A percentile compares a stretch with the other conserved stretches of the same genome.
These are phyloP conservation scores for Parmelia sp. DNA, from an alignment of 495 filamentous ascomycete genomes.

Conservation along the genomic window DNA sequence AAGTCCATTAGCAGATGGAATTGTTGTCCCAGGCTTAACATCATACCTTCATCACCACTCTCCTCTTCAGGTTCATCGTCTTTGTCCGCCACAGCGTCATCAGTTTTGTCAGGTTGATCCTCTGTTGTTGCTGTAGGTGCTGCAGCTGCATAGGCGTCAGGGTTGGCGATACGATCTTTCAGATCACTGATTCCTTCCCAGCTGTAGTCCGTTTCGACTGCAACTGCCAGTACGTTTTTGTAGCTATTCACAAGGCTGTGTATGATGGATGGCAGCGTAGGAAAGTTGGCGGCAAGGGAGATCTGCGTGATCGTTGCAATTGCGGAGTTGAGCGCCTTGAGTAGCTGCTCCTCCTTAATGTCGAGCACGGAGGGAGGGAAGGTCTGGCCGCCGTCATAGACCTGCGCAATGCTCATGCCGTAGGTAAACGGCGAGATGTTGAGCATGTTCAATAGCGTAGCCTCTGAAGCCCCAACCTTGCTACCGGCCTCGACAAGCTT, in stretches of 20 bases:
- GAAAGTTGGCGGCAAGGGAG: slow-evolving; percentile 88
- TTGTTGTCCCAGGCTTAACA: background rate
- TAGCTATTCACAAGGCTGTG: slow-evolving; percentile 94
- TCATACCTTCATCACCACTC: slow-evolving; percentile 41
- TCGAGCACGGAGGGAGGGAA: slow-evolving; percentile 82
- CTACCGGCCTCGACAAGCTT: slow-evolving; percentile 89
- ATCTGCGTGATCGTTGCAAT: slow-evolving; percentile 81
- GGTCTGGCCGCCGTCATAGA: slow-evolving; percentile 92
- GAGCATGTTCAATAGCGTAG: slow-evolving; percentile 96
- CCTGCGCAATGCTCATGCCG: slow-evolving; percentile 90
- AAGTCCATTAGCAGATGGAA: slow-evolving; percentile 20
- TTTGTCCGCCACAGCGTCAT: slow-evolving; percentile 47
- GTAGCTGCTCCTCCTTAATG: slow-evolving; percentile 85
- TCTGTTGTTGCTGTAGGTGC: slow-evolving; percentile 57
- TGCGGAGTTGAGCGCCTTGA: slow-evolving; percentile 73
- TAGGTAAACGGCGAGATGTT: slow-evolving; percentile 99
- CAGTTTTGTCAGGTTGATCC: slow-evolving; percentile 34
- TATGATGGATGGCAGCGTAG: slow-evolving; percentile 91
- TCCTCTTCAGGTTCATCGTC: slow-evolving; percentile 29
- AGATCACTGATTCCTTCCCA: slow-evolving; percentile 95
- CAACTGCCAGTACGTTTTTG: slow-evolving; percentile 93
- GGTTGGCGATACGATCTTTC: slow-evolving; percentile 98
- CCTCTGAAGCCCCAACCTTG: slow-evolving; percentile 98
- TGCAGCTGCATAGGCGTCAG: slow-evolving; percentile 81
- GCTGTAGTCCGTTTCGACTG: slow-evolving; percentile 82